These are phyloP conservation scores for Pseudomonodictys pantanalensis DNA, from an alignment of 495 filamentous ascomycete genomes.

Conservation along the genomic window DNA sequence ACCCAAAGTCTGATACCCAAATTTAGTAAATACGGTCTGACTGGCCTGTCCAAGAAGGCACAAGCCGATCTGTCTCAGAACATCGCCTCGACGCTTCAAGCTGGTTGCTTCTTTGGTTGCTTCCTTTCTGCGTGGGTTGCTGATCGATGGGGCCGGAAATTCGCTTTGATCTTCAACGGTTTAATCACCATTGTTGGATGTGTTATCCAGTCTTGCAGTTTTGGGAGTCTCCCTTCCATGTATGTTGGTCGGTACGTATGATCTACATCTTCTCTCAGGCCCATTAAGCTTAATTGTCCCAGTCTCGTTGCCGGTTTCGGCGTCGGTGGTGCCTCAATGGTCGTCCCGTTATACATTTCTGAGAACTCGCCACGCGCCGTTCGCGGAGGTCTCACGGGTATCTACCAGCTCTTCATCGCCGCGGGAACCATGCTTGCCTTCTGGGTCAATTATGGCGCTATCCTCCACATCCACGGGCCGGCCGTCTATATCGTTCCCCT, in stretches of 20 bases:
- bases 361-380: slow-evolving; percentile 72
- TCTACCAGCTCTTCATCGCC: slow-evolving; percentile 68
- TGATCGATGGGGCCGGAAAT: slow-evolving; percentile 32
- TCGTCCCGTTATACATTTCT: slow-evolving; percentile 57
- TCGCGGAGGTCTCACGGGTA: slow-evolving; percentile 64
- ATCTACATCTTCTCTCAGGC: neutral
- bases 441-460: slow-evolving; percentile 62
- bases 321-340: slow-evolving; percentile 63
- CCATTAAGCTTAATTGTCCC: neutral
- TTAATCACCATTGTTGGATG: slow-evolving; percentile 43
- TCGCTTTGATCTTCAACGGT: slow-evolving; percentile 35
- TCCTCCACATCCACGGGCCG: slow-evolving; percentile 51
- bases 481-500: slow-evolving; percentile 66
- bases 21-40: slow-evolving; percentile 53
- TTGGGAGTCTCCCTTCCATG: slow-evolving; percentile 50
- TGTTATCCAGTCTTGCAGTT: slow-evolving; percentile 39
- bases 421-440: slow-evolving; percentile 67
- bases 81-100: slow-evolving; percentile 66
- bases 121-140: slow-evolving; percentile 41
- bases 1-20: too few species aligned
- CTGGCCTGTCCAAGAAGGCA: slow-evolving; percentile 21
- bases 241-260: slow-evolving; percentile 59
- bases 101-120: slow-evolving; percentile 63
- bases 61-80: slow-evolving; percentile 49
- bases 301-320: slow-evolving; percentile 64